phyloP scores from a whole-genome alignment of 139 green algal genomes.

The Coelastrella sp. region DNA sequence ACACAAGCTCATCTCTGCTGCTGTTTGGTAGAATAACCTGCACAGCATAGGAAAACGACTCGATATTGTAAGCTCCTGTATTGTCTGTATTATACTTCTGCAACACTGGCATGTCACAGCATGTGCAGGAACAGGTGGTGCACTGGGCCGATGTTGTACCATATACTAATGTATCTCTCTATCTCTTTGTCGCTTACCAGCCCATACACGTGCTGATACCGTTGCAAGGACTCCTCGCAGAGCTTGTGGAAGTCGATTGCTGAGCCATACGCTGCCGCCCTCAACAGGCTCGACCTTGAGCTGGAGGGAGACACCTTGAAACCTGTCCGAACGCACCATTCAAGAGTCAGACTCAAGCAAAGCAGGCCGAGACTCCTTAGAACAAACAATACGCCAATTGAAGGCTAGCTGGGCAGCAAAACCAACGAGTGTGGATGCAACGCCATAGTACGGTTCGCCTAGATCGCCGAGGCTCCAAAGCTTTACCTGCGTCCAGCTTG shows the following conservation, averaged over 20 bases:
- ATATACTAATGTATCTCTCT: no score
- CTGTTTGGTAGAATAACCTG: not conserved
- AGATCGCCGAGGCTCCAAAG: not conserved
- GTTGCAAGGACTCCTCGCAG: constrained; percentile 25
- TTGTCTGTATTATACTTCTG: no score
- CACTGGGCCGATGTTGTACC: no score
- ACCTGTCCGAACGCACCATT: not conserved
- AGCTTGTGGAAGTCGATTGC: constrained; percentile 38
- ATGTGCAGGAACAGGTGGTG: no score
- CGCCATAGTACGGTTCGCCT: no score
- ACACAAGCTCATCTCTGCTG: constrained; percentile 27
- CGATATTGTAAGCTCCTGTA: not conserved
- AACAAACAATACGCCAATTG: no score
- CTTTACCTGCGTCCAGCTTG: not conserved
- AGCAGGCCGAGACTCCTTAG: no score
- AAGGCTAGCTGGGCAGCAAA: no score
- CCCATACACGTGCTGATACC: constrained; percentile 35
- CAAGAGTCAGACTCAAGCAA: not conserved
- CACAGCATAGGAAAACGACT: not conserved
- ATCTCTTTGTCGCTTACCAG: not conserved
- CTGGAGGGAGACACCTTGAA: constrained; percentile 14
- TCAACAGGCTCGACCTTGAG: not conserved
- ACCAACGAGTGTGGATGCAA: no score
- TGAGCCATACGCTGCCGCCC: not conserved
- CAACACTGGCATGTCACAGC: no score